Conservation (phyloP, 2,329 filamentous ascomycete species). For the Aspergillus thermomutatus region DNA sequence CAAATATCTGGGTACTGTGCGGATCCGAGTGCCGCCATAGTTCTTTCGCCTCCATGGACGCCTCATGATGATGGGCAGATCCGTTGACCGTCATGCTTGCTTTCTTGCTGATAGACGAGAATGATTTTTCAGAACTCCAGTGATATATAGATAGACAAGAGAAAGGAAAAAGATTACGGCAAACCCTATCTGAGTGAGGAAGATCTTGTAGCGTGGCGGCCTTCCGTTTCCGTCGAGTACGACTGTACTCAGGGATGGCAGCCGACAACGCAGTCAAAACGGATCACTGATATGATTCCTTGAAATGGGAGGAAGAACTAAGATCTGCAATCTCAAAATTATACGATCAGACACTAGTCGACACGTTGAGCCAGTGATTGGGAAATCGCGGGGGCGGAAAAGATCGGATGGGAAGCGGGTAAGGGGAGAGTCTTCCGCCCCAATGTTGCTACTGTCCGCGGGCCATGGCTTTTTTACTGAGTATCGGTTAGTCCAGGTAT, state of each 20-base stretch:
- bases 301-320: neutral
- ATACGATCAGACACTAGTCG: neutral
- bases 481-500: too few relatives aligned
- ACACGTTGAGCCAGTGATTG: neutral
- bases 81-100: conserved; percentile 12
- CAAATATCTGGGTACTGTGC: conserved; percentile 65
- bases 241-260: neutral
- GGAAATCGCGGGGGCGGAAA: conserved; percentile 8
- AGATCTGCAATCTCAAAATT: neutral
- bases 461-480: neutral
- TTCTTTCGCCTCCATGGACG: conserved; percentile 34
- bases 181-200: neutral
- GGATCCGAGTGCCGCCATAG: conserved; percentile 72
- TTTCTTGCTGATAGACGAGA: neutral
- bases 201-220: neutral
- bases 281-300: neutral
- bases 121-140: neutral
- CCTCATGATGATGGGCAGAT: neutral
- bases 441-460: neutral
- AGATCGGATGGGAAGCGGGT: conserved; percentile 2
- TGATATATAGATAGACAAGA: neutral
- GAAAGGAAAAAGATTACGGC: neutral
- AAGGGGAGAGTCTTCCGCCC: neutral
- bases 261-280: neutral
- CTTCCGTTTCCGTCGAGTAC: neutral